These are phyloP conservation scores for Colletotrichum trifolii DNA, from an alignment of 2,329 filamentous ascomycete species.

Conservation along the genomic window DNA sequence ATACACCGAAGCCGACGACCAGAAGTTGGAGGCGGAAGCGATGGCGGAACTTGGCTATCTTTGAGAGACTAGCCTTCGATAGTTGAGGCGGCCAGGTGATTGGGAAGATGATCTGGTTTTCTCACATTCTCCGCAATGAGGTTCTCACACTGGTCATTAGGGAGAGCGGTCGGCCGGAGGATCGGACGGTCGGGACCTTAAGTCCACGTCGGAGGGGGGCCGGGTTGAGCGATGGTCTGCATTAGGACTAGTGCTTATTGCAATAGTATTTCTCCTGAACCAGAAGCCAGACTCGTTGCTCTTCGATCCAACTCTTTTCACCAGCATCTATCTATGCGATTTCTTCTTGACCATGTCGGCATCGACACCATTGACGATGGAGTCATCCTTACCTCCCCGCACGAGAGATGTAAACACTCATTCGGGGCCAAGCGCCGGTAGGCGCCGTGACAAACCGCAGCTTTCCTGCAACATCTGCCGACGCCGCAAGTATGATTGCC, in stretches of 20 bases:
- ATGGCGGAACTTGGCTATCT: conserved; percentile 5
- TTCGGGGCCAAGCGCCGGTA: conserved; percentile 30
- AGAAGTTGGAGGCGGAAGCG: neutral
- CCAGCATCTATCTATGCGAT: no score
- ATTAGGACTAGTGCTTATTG: conserved; percentile 9
- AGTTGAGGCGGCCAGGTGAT: no score
- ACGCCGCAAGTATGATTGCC: conserved; percentile 45
- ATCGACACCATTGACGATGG: no score
- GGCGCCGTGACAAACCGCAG: conserved; percentile 47
- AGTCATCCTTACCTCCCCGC: no score
- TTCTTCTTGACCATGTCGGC: neutral
- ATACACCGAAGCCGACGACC: neutral
- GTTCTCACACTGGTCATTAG: no score
- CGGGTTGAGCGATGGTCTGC: no score
- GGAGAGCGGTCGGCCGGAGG: conserved; percentile 3
- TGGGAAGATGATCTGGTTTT: no score
- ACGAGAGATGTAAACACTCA: neutral
- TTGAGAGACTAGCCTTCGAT: neutral
- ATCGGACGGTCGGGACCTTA: conserved; percentile 15
- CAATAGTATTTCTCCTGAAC: neutral
- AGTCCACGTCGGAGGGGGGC: neutral
- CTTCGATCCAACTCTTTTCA: no score
- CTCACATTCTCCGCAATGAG: no score
- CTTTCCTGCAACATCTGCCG: conserved; percentile 50
- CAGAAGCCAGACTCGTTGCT: neutral